A percentile compares a stretch with the other conserved stretches of the same genome.
phyloP scores from a whole-genome alignment of 192 early-diverging fungal genomes.

The Haplosporangium gracile region DNA sequence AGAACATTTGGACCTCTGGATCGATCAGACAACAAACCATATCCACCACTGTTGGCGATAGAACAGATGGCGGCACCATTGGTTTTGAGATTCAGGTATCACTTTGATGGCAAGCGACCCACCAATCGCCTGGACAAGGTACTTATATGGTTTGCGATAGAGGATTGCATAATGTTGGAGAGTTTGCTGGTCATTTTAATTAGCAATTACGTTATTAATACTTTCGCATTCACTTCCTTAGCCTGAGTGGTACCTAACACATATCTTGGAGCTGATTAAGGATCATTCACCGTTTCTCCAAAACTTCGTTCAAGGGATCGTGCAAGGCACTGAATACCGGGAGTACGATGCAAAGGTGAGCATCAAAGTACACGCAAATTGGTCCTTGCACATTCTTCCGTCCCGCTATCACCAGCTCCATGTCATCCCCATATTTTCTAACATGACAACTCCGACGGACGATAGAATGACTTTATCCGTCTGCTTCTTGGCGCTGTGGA shows the following conservation, averaged over 20 bases:
- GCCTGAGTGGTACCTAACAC: slow-evolving; percentile 86
- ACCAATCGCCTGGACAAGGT: slow-evolving; percentile 84
- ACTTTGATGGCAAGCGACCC: slow-evolving; percentile 77
- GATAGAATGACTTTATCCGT: slow-evolving; percentile 74
- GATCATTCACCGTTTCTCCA: slow-evolving; percentile 76
- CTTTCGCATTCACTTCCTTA: slow-evolving; percentile 1
- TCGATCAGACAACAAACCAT: slow-evolving; percentile 23
- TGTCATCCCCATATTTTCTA: background rate
- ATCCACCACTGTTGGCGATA: slow-evolving; percentile 62
- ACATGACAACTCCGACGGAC: background rate
- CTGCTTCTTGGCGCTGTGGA: slow-evolving; percentile 66
- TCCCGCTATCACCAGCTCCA: background rate
- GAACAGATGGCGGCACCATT: slow-evolving; percentile 71
- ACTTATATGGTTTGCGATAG: background rate
- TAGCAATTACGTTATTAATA: background rate
- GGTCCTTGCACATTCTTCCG: background rate
- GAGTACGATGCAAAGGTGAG: slow-evolving; percentile 66
- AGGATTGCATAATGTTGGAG: background rate
- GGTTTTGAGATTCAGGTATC: slow-evolving; percentile 76
- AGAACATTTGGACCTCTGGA: slow-evolving; percentile 32
- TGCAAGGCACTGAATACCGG: slow-evolving; percentile 61
- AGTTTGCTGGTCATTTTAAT: background rate
- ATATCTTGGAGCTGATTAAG: slow-evolving; percentile 68
- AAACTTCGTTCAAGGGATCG: slow-evolving; percentile 71
- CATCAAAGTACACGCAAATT: background rate